Evolutionary conservation across 2,329 filamentous ascomycete genomes (phyloP), one percentile per base, ranked within the genome.

Genomic region (Pseudogymnoascus sp.): DNA sequence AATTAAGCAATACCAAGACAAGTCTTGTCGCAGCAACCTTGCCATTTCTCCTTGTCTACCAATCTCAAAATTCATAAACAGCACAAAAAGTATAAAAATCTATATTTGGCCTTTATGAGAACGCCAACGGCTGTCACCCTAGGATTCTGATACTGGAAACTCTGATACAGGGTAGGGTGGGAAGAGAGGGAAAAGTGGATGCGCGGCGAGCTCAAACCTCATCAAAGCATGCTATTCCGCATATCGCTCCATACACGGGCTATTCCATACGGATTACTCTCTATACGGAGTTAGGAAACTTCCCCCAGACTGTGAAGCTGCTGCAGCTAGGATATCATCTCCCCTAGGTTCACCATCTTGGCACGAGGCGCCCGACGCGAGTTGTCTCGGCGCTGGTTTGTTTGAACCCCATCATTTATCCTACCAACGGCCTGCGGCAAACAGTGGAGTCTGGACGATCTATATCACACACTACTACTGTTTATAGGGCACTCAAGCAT

Each of bases 1-100:
- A 53, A 53, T 31, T 53, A 53, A 53, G 47, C 47, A 26, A 53
- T 53, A 53, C 47, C 47, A 53, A 53, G 47, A 53, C 47, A 31
- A 16, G 26, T 53, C 14, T 14, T 26, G 26, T 31, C 47, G 47
- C 47, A 53, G 7, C 14, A 16, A 53, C 47, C 47, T 8, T 53
- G 26, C 26, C 26, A 53, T 53, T 31, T 53, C 47, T 19, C 14
- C 14, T 31, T 19, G 16, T 53, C 47, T 26, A 53, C 44, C 44
- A 53, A 53, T 53, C 24, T 4, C 14, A 53, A 16, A 31, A 53
- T 31, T 16, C 24, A 31, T 31, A 53, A 53, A 53, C 3, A 53
- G 47, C 47, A 53, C n/a, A 53, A 53, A 29, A 16, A 53, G 14
- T n/a, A 53, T 14, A 50, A 29, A 50, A 50, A 5, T 50, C 44